Evolutionary conservation across 2,329 filamentous ascomycete genomes (phyloP).

Genomic region (Sporothrix inflata): DNA sequence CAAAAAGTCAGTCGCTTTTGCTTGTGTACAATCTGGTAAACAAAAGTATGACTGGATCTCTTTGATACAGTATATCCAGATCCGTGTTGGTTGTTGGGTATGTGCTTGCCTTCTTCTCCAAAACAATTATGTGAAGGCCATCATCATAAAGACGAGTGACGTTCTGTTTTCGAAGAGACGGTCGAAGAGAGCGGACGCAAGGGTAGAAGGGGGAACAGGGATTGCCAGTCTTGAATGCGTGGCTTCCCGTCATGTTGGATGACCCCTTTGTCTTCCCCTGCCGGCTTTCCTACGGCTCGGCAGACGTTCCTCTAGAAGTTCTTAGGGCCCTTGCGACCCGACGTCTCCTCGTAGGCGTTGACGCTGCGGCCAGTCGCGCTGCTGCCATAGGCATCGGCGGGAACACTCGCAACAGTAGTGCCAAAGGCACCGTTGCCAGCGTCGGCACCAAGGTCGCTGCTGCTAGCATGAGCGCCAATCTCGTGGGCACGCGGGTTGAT

Average conservation of each 20-base stretch:
- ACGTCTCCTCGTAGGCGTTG: neutral
- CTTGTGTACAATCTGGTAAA: neutral
- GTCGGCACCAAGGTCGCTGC: constrained; percentile 17
- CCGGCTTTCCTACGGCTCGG: neutral
- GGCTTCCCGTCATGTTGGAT: neutral
- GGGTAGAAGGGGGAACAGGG: neutral
- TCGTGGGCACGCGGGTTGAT: constrained; percentile 52
- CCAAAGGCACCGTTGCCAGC: neutral
- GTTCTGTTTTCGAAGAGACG: neutral
- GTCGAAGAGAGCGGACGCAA: neutral
- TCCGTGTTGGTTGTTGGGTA: neutral
- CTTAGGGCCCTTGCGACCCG: constrained; percentile 22
- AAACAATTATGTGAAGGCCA: neutral
- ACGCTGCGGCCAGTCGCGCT: neutral
- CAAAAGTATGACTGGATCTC: neutral
- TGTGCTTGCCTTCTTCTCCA: neutral
- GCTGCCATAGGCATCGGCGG: neutral
- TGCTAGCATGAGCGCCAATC: neutral
- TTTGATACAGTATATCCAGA: neutral
- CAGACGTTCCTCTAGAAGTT: constrained; percentile 14
- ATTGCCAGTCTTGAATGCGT: neutral
- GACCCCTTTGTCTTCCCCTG: neutral
- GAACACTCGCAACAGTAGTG: neutral
- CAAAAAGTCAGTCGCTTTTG: neutral
- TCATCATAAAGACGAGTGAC: neutral